Evolutionary conservation across 306 rosid species (phyloP).

Genomic region (Carpinus viminea): DNA sequence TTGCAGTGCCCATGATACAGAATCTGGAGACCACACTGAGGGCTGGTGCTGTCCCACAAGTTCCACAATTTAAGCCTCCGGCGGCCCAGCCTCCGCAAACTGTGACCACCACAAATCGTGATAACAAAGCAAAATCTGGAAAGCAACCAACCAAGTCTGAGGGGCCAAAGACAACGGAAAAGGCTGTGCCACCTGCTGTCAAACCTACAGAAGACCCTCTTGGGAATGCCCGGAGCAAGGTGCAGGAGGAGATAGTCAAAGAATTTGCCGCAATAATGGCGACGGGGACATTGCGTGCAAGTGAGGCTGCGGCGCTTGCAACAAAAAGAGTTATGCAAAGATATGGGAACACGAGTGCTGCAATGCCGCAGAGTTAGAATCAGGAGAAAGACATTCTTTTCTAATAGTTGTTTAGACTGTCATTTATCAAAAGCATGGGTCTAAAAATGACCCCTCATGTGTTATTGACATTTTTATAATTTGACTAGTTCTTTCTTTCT

Average conservation of each 20-base stretch:
- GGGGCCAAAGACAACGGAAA: constrained; percentile 18
- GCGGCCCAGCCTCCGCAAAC: constrained; percentile 13
- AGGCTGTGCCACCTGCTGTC: constrained; percentile 24
- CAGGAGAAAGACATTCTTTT: background rate
- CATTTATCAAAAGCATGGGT: background rate
- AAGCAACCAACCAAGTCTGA: background rate
- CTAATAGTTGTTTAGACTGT: background rate
- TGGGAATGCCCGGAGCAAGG: constrained; percentile 73
- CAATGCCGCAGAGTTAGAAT: constrained; percentile 54
- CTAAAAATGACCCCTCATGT: background rate
- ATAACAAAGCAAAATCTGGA: background rate
- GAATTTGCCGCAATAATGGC: constrained; percentile 93
- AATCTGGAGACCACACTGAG: constrained; percentile 77
- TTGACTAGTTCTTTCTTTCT: background rate
- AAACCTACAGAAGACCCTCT: constrained; percentile 53
- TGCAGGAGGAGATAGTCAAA: constrained; percentile 77
- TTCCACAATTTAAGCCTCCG: constrained; percentile 72
- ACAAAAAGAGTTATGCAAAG: constrained; percentile 87
- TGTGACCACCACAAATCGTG: background rate
- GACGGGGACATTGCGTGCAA: constrained; percentile 82
- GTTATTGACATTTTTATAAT: background rate
- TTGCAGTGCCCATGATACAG: constrained; percentile 96
- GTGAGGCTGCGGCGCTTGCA: constrained; percentile 96
- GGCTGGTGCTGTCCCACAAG: constrained; percentile 79
- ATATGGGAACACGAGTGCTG: constrained; percentile 49